Conservation (phyloP, 345 rosid species). For the Raphanus raphanistrum region DNA sequence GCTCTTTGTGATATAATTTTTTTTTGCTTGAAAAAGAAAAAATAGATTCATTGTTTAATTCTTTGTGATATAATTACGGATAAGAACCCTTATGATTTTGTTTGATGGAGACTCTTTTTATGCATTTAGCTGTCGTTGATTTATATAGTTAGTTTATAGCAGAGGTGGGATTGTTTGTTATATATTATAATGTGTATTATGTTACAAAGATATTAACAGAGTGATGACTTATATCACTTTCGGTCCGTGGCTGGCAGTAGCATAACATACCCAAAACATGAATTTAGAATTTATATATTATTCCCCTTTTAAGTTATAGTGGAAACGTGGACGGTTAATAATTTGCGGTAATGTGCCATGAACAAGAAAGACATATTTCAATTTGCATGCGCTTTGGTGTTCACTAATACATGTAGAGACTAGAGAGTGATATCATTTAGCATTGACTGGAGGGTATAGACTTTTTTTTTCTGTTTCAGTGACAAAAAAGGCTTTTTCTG, state of each 20-base stretch:
- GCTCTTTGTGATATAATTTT: slow-evolving; percentile 52
- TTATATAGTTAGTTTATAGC: background rate
- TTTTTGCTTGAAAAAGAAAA: too few species aligned
- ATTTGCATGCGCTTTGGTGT: slow-evolving; percentile 8
- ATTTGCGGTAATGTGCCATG: slow-evolving; percentile 19
- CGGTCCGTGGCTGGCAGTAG: slow-evolving; percentile 32
- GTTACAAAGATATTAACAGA: background rate
- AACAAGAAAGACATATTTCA: background rate
- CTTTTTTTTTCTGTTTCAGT: too few species aligned
- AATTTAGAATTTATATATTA: background rate
- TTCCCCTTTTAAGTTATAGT: background rate
- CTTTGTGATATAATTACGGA: slow-evolving; percentile 61
- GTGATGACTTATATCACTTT: slow-evolving; percentile 27
- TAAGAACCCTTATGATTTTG: slow-evolving; percentile 53
- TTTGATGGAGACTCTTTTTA: slow-evolving; percentile 45
- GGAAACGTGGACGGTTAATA: slow-evolving; percentile 31
- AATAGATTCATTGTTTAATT: slow-evolving; percentile 12
- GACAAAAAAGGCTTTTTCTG: too few species aligned
- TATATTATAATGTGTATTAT: background rate
- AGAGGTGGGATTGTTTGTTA: background rate
- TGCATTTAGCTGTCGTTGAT: background rate
- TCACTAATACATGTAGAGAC: background rate
- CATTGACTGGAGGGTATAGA: too few species aligned
- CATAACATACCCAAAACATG: slow-evolving; percentile 29
- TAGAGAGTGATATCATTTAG: background rate